These are phyloP conservation scores for Hordeum pubiflorum DNA, from an alignment of 202 grass and related monocot genomes.

Conservation along the genomic window DNA sequence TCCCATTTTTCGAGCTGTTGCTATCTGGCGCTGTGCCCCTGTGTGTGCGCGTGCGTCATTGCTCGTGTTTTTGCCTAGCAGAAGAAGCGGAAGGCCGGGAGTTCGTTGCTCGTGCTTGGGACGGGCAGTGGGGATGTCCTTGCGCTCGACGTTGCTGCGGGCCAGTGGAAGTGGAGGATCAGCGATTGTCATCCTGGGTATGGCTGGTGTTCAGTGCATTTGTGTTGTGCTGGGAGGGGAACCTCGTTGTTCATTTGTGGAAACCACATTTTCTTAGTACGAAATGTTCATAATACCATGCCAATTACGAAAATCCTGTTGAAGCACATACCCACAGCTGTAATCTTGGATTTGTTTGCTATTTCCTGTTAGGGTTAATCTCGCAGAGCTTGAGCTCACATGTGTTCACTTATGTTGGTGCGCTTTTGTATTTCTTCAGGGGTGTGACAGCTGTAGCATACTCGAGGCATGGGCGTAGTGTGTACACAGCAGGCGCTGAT, in stretches of 20 bases:
- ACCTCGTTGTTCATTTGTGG: not conserved
- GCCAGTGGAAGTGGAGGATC: slow-evolving; percentile 80
- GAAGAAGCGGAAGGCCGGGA: slow-evolving; percentile 74
- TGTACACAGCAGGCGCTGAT: slow-evolving; percentile 78
- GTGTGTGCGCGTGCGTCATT: not conserved
- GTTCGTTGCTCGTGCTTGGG: slow-evolving; percentile 77
- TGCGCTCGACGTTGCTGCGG: slow-evolving; percentile 70
- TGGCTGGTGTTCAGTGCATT: slow-evolving; percentile 4
- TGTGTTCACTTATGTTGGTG: not conserved
- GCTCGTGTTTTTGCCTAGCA: slow-evolving; percentile 29
- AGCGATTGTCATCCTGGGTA: slow-evolving; percentile 86
- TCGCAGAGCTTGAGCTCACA: not conserved
- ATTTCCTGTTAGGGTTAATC: not conserved
- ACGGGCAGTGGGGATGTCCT: slow-evolving; percentile 87
- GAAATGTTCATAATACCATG: not conserved
- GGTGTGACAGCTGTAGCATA: slow-evolving; percentile 70
- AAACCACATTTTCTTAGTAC: not conserved
- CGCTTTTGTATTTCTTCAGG: slow-evolving; percentile 40
- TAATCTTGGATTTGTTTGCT: slow-evolving; percentile 14
- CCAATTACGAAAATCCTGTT: not conserved
- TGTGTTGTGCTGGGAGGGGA: not conserved
- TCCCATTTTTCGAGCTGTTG: not conserved
- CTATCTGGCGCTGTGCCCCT: not conserved
- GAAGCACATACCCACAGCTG: not conserved
- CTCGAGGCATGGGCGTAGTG: slow-evolving; percentile 34